Evolutionary conservation across 1,139 yeast species (phyloP), one percentile per base, ranked within the genome.

Genomic region (Pichia sp.): DNA sequence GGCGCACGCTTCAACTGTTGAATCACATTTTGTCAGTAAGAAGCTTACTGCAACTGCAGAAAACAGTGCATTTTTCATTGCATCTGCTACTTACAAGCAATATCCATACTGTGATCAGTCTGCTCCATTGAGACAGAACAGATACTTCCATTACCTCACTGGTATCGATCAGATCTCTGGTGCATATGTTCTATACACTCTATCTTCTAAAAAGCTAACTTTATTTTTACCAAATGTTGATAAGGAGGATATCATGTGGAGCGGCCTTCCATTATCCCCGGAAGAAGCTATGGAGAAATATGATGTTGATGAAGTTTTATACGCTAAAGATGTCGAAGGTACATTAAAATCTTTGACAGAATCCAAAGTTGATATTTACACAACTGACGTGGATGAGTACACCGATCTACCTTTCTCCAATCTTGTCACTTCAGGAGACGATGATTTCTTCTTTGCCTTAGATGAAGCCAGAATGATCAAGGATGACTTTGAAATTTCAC

Each of bases 231-330:
- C 97, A 3, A 72, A 82, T 40, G 67, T 88, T 33, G 95, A 87
- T 55, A 63, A 72, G 35, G 97, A 91, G 32, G 96, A 85, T 55
- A 84, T 91, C 33, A 83, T 91, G 88, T 91, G 98, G 97, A 79
- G 93, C 39, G 98, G 98, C 0, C 56, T 81, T 60, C 97, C 98
- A 2, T 47, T 85, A 36, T 64, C 74, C 27, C 50, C 67, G n/a
- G 77, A 79, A 35, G 77, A 80, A 17, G 96, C 96, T 0, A 41
- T 59, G 33, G 55, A 62, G 15, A 68, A 66, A 44, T 91, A 63
- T 51, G 96, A 88, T 48, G 88, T 85, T 24, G 97, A 91, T 57
- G 79, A 74, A 29, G 94, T 88, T 38, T 62, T 73, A 46, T 83
- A 80, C 52, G 72, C 68, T 10, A 55, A 60, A 13, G 76, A 74